Base-by-base conservation (phyloP, 202 grass and related monocot genomes). In the Zoysia matrella region DNA sequence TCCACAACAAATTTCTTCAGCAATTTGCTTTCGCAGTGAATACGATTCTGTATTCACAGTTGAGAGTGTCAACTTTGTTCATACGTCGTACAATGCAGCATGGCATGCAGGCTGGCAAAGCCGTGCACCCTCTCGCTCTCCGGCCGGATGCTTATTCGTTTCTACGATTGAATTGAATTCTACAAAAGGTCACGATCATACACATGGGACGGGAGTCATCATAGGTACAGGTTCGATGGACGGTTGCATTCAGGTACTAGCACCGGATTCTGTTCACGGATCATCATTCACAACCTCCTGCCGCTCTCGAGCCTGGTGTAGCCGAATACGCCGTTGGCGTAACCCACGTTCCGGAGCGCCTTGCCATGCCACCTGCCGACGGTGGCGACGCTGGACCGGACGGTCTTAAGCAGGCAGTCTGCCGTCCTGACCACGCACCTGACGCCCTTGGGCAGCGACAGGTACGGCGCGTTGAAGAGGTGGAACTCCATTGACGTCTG, bases 381-480 rank as follows among this genome's bases (percentile, higher is more conserved):
- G 79, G 88, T 60, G 73, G 79, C 83, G 11, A 70, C 79, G 53
- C 88, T 74, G 63, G 83, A 74, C 15, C 83, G 63, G 47, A 91
- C 6, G 49, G 74, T 67, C 89, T 78, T 88, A 69, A 85, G 13
- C 30, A 85, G 85, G 82, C 78, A 91, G 74, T 84, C 86, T 0
- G 86, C 79, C 56, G 86, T 82, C 74, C 73, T 85, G 2, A 88
- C 86, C 4, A 88, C 77, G 56, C 79, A 74, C 42, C 74, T 22
- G 1, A 90, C 61, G 11, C 83, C 84, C 83, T 22, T 83, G 30
- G 88, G 83, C 49, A 86, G 79, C 10, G 88, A 90, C 62, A 86
- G 83, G 74, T 86, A 90, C 0, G 88, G 88, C 68, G 88, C 83
- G 75, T 90, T 90, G 83, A 90, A 90, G 47, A 90, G 74, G 79